Evolutionary conservation across 768 basidiomycete species (phyloP), one percentile per base, ranked within the genome.

Genomic region (Tylopilus rubrobrunneus): DNA sequence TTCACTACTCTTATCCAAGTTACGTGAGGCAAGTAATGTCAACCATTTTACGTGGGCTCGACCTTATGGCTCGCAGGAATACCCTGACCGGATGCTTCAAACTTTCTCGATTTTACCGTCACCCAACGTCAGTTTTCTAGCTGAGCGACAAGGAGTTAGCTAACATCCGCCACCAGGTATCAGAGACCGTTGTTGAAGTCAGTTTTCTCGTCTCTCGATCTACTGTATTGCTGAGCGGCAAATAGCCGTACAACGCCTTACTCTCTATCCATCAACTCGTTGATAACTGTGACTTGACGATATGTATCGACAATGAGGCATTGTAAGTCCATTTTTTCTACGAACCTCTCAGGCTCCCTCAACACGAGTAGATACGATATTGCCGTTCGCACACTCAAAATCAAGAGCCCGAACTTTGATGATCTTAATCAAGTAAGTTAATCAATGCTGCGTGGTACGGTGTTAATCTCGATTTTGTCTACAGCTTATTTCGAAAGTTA

Each of bases 241-340:
- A 19, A 51, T 27, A 78, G 85, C 89, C 89, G 0, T 95, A 94
- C 66, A 95, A 94, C 61, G 82, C 89, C 0, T 74, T 91, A 50
- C 80, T 96, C 10, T 91, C 93, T 0, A 71, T 90, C 33, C 87
- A 95, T 67, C 92, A 95, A 71, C 82, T 95, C n/a, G 78, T 92
- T 3, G 93, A 95, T 58, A 90, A 86, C 66, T 81, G 86, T 43
- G 93, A 95, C 68, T 71, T 94, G 45, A 87, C 87, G 0, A 78
- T 94, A 52, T 89, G 87, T 66, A 82, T 93, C 45, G 91, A 94
- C 66, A 94, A 94, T 62, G 90, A 92, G 68, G 91, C 90, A 4
- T 67, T 92, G 86, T 91, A 56, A 45, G 85, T 31, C 34, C 31
- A 19, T 10, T 43, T 19, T 27, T 41, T 7, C 17, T 21, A 19